Evolutionary conservation across 805 yeast species (phyloP).

Genomic region (Yamadazyma paraphyllophila): DNA sequence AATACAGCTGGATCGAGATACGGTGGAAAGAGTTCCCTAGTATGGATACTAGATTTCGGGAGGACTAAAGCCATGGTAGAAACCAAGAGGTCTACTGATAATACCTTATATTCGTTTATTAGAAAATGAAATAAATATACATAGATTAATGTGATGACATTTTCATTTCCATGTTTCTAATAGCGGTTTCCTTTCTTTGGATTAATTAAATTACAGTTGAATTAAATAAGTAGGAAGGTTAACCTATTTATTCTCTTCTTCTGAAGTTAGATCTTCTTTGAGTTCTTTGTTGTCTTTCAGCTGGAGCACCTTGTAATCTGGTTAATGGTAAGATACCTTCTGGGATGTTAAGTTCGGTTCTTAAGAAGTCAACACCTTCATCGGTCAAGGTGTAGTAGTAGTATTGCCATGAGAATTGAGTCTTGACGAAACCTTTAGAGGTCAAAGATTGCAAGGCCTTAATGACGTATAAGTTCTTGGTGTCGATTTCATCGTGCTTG

Average conservation of each 20-base stretch:
- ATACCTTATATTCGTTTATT: slow-evolving; percentile 17
- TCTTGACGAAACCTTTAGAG: slow-evolving; percentile 98
- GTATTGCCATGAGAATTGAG: slow-evolving; percentile 99
- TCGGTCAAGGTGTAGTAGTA: slow-evolving; percentile 99
- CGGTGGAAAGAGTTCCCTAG: neutral
- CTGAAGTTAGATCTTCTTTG: slow-evolving; percentile 54
- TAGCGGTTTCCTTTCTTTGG: slow-evolving; percentile 4
- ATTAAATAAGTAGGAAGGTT: slow-evolving; percentile 2
- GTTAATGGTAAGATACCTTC: slow-evolving; percentile 98
- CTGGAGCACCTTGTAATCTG: slow-evolving; percentile 91
- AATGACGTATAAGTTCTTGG: slow-evolving; percentile 95
- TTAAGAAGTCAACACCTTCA: slow-evolving; percentile 97
- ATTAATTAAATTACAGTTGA: slow-evolving; percentile 8
- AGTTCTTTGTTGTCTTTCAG: slow-evolving; percentile 63
- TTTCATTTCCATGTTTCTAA: slow-evolving; percentile 6
- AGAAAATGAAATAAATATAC: slow-evolving; percentile 17
- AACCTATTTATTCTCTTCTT: slow-evolving; percentile 49
- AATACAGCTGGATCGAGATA: no score
- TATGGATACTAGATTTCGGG: no score
- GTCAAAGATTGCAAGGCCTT: slow-evolving; percentile 99
- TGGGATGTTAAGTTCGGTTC: slow-evolving; percentile 98
- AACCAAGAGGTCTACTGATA: neutral
- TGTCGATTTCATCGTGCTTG: slow-evolving; percentile 96
- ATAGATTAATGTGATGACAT: slow-evolving; percentile 5
- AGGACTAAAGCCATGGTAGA: no score